Evolutionary conservation across 345 rosid genomes (phyloP).

Genomic region (Anastatica hierochuntica): DNA sequence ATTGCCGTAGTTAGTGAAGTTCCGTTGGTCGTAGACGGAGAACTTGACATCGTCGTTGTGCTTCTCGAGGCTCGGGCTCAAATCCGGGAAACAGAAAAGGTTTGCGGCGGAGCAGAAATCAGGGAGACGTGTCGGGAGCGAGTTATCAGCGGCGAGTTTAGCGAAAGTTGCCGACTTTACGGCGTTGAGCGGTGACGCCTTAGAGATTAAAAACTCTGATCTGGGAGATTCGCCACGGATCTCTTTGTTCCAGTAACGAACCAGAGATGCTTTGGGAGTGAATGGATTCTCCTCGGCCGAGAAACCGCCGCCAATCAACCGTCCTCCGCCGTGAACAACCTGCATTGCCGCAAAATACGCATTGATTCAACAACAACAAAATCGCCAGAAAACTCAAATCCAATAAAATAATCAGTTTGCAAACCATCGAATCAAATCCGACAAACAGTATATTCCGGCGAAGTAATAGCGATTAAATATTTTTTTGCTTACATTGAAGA

Average conservation of each 20-base stretch:
- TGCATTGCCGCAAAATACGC: constrained; percentile 25
- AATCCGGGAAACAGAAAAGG: constrained; percentile 76
- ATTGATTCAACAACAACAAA: neutral
- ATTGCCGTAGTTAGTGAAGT: constrained; percentile 75
- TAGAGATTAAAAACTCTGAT: constrained; percentile 58
- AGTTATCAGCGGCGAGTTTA: constrained; percentile 55
- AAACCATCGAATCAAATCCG: neutral
- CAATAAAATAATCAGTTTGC: neutral
- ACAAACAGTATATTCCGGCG: neutral
- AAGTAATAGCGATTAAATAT: neutral
- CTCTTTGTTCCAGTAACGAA: constrained; percentile 87
- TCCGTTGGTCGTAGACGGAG: constrained; percentile 38
- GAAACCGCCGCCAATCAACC: constrained; percentile 22
- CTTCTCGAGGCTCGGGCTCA: constrained; percentile 32
- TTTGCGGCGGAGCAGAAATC: constrained; percentile 75
- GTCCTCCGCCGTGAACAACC: constrained; percentile 28
- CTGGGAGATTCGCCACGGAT: constrained; percentile 36
- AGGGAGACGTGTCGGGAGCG: constrained; percentile 47
- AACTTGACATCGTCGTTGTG: constrained; percentile 46
- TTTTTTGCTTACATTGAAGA: constrained; percentile 30
- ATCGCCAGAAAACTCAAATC: neutral
- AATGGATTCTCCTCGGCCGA: constrained; percentile 45
- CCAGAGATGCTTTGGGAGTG: constrained; percentile 57
- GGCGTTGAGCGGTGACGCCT: constrained; percentile 62
- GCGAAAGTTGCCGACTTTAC: constrained; percentile 54